These are phyloP conservation scores for Phytophthora cryptogea DNA, from an alignment of 352 stramenopile genomes.

Conservation along the genomic window DNA sequence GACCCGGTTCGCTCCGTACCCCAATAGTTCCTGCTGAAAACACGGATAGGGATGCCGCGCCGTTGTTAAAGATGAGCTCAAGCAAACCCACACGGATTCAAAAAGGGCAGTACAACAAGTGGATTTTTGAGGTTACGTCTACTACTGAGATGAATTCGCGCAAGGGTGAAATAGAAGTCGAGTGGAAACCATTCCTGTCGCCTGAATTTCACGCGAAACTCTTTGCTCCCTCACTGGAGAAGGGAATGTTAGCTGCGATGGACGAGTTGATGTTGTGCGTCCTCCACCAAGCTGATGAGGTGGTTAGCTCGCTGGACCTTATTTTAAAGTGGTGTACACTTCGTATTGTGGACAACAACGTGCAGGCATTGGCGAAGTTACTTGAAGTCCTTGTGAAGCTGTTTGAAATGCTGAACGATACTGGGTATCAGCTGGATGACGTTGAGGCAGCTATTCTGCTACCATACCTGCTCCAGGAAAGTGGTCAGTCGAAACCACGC, in stretches of 20 bases:
- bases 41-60: slow-evolving; percentile 39
- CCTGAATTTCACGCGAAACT: slow-evolving; percentile 76
- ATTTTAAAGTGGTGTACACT: slow-evolving; percentile 88
- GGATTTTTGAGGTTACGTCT: slow-evolving; percentile 81
- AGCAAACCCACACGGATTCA: slow-evolving; percentile 61
- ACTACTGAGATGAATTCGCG: slow-evolving; percentile 66
- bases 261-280: slow-evolving; percentile 74
- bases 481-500: slow-evolving; percentile 80
- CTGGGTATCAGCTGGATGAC: slow-evolving; percentile 73
- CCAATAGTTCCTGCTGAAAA: slow-evolving; percentile 39
- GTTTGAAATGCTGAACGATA: slow-evolving; percentile 77
- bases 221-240: slow-evolving; percentile 79
- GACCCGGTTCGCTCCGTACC: slow-evolving; percentile 41
- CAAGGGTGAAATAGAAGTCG: slow-evolving; percentile 74
- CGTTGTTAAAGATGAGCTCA: slow-evolving; percentile 68
- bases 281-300: slow-evolving; percentile 64
- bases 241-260: slow-evolving; percentile 83
- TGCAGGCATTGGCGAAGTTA: slow-evolving; percentile 82
- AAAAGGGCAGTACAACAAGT: slow-evolving; percentile 82
- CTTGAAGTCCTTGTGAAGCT: slow-evolving; percentile 84
- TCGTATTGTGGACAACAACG: slow-evolving; percentile 88
- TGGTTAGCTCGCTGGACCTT: slow-evolving; percentile 71
- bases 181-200: slow-evolving; percentile 78
- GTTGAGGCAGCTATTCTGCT: slow-evolving; percentile 84
- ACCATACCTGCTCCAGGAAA: slow-evolving; percentile 84